Base-by-base conservation (phyloP, 2,329 filamentous ascomycete species). In the Truncatella angustata region DNA sequence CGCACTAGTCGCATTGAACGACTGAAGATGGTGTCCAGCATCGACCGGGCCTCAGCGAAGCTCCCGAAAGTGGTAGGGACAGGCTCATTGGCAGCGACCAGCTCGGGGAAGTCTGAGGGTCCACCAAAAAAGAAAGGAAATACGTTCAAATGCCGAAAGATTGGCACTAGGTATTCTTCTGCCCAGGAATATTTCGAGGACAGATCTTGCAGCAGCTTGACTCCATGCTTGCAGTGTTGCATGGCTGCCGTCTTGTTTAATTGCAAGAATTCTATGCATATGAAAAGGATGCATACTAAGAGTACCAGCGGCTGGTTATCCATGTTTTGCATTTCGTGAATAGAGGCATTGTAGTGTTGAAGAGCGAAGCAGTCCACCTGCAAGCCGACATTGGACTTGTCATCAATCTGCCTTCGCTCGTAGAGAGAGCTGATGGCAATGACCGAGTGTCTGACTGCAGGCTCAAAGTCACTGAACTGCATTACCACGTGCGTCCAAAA, bases 251-350 rank as follows among this genome's bases (percentile, higher is more conserved):
- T 55, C 18, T 58, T 58, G 57, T 75, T 65, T 4, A 66, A 70
- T 1, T 68, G 66, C 1, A 76, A 59, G 53, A 73, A 69, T 54
- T 76, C 73, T 48, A 76, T 70, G 54, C 72, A 75, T 34, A 72
- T 63, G 51, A 77, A 76, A 14, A 76, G 58, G 1, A 74, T 53
- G 51, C 73, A 76, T 0, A 72, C 66, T 0, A 74, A 50, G 2
- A 76, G 56, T 3, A 75, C 66, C 0, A 67, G 58, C 24, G 70
- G 66, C 14, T 70, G 59, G 21, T 67, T 63, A 39, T 58, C 50
- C 2, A 61, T 61, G 1, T 61, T 53, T 7, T 66, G 60, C 1
- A 74, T 55, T 14, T 65, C 55, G 26, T 61, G 58, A 23, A 76
- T 71, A 1, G 73, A 72, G 1, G 63, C 58, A 51, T 74, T 75